Base-by-base conservation (phyloP, 768 basidiomycete species). In the Leccinum aurantiacum region DNA sequence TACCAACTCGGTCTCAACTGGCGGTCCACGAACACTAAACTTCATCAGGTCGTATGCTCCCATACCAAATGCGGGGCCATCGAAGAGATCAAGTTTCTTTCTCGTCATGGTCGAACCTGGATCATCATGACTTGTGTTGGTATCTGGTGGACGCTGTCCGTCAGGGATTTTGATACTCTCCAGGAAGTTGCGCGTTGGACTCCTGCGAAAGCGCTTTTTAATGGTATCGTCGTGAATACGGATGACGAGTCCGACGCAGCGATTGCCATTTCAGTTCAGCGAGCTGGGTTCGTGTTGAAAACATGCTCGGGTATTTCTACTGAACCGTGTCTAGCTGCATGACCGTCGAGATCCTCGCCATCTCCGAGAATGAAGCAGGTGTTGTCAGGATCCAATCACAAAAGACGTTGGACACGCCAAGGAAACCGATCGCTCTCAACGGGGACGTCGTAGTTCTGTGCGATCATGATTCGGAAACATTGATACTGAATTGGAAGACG, bases 111-210 rank as follows among this genome's bases (percentile, higher is more conserved):
- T 1, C 78, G 75, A 7, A 73, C 69, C 48, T 79, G 82, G 69
- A 55, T 89, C 4, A 54, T 87, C 57, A 82, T 82, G 7, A 77
- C 85, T 9, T 84, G 84, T 4, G 82, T 82, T 60, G 77, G 79
- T 6, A 81, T 89, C 53, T 89, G 88, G 88, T 83, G 84, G 44
- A 74, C 77, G 17, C 64, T 89, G 51, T 75, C 78, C 1, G 65
- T 86, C 19, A 87, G 88, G 84, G 78, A 84, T 57, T 67, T 56
- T 27, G 56, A 64, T 46, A 58, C 66, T 14, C 64, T 83, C 24
- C 61, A 56, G 29, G 61, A 66, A 9, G 68, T 71, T 14, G 79
- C 77, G 14, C 76, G 82, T 53, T 88, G 88, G 87, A 79, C 78
- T 27, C 81, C 78, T 0, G 77, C 79, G 54, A 81, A 81, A 15